phyloP scores from a whole-genome alignment of 805 yeast genomes.

The Trichomonascus vanleenenianus region DNA sequence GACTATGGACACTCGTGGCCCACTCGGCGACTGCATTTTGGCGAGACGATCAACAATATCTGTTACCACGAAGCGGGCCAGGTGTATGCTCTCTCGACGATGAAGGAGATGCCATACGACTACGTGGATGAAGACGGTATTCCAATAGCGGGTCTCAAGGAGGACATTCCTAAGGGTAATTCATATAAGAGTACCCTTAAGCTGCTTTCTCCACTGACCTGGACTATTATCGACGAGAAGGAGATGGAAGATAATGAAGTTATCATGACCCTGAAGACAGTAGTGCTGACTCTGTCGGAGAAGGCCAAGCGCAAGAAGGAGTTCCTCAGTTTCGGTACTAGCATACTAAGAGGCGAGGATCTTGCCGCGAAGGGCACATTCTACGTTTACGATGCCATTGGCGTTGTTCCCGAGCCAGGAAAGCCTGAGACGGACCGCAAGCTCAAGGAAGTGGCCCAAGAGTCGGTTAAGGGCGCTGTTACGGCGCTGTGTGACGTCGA shows the following conservation, averaged over 20 bases:
- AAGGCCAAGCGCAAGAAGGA: conserved; percentile 42
- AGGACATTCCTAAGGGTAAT: conserved; percentile 44
- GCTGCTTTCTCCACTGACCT: conserved; percentile 62
- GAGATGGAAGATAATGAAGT: conserved; percentile 64
- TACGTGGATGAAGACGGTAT: conserved; percentile 71
- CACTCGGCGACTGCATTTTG: conserved; percentile 30
- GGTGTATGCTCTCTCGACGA: conserved; percentile 55
- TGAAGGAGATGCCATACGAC: conserved; percentile 49
- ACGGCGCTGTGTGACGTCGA: conserved; percentile 69
- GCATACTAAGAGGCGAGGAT: conserved; percentile 71
- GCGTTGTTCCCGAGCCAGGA: conserved; percentile 83
- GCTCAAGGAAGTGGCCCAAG: conserved; percentile 63
- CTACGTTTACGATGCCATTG: conserved; percentile 64
- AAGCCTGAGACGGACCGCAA: conserved; percentile 76
- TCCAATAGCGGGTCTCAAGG: conserved; percentile 48
- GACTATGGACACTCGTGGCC: conserved; percentile 13
- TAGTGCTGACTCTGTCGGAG: conserved; percentile 38
- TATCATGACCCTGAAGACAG: conserved; percentile 47
- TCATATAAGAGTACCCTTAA: conserved; percentile 54
- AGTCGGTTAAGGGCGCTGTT: conserved; percentile 76
- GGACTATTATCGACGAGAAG: conserved; percentile 68
- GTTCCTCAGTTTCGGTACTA: conserved; percentile 71
- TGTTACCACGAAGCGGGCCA: conserved; percentile 62
- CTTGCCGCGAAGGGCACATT: conserved; percentile 71
- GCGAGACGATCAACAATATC: conserved; percentile 56